Conservation (phyloP, 305 asterid genomes). For the Solanum chacoense region DNA sequence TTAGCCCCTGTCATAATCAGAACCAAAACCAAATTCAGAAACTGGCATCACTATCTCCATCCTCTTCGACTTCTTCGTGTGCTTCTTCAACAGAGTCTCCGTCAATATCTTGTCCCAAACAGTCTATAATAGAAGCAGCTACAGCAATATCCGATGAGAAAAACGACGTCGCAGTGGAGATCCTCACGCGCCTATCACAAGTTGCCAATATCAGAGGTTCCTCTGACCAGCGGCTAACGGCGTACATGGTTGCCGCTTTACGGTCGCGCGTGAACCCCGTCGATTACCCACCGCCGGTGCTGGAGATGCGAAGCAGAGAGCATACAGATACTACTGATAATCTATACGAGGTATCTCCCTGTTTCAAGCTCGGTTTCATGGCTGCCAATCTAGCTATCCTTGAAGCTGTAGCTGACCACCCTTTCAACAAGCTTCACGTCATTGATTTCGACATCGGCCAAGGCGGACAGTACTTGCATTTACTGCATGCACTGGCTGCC, state of each 20-base stretch:
- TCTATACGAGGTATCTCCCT: slow-evolving; percentile 57
- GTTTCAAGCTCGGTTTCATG: slow-evolving; percentile 85
- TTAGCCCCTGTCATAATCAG: background rate
- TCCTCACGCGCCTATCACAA: slow-evolving; percentile 75
- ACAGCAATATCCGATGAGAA: slow-evolving; percentile 52
- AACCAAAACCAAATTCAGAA: slow-evolving; percentile 19
- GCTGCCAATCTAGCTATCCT: slow-evolving; percentile 76
- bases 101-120: slow-evolving; percentile 41
- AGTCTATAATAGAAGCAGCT: slow-evolving; percentile 49
- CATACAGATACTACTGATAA: slow-evolving; percentile 37
- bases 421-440: slow-evolving; percentile 38
- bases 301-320: slow-evolving; percentile 36
- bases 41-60: slow-evolving; percentile 54
- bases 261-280: slow-evolving; percentile 47
- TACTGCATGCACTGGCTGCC: slow-evolving; percentile 56
- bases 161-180: slow-evolving; percentile 40
- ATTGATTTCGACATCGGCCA: slow-evolving; percentile 70
- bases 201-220: slow-evolving; percentile 41
- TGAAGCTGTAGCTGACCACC: slow-evolving; percentile 43
- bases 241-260: slow-evolving; percentile 57
- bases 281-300: slow-evolving; percentile 23
- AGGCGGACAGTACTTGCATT: slow-evolving; percentile 67
- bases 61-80: slow-evolving; percentile 66
- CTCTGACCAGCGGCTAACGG: slow-evolving; percentile 53
- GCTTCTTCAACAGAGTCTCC: slow-evolving; percentile 67